phyloP scores from a whole-genome alignment of 2,329 filamentous ascomycete genomes.

The Diaporthe eres region DNA sequence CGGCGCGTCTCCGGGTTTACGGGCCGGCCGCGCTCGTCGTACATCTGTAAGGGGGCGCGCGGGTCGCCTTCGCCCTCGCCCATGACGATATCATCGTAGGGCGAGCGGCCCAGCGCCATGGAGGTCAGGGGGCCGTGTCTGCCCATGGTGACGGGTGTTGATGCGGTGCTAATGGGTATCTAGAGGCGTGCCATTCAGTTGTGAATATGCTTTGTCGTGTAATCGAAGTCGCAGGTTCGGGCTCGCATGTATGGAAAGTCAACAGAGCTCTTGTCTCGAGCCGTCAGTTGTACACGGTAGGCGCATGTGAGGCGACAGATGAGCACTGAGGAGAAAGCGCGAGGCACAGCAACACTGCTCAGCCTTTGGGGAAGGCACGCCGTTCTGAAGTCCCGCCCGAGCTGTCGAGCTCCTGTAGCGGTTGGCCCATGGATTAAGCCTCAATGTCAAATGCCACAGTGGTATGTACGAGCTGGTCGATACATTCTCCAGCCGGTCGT shows the following conservation, averaged over 20 bases:
- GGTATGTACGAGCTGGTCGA: not conserved
- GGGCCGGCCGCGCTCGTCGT: conserved; percentile 69
- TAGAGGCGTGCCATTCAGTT: not conserved
- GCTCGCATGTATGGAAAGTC: not conserved
- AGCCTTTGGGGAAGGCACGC: not conserved
- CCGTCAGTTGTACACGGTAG: not conserved
- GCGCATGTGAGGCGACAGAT: not conserved
- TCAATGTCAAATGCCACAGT: not conserved
- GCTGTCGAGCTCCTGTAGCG: not conserved
- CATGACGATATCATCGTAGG: conserved; percentile 70
- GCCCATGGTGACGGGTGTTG: conserved; percentile 59
- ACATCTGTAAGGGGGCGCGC: conserved; percentile 61
- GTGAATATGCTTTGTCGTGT: not conserved
- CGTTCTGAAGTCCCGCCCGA: not conserved
- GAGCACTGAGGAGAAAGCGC: not conserved
- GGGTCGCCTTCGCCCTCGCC: conserved; percentile 61
- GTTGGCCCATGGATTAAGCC: not conserved
- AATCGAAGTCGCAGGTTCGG: too few relatives aligned
- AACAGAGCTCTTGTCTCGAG: not conserved
- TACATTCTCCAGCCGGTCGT: not conserved
- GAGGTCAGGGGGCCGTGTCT: conserved; percentile 70
- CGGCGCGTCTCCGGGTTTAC: conserved; percentile 68
- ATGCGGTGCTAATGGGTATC: not conserved
- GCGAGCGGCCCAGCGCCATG: conserved; percentile 70
- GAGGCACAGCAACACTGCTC: not conserved